Percentiles rank a stretch among this genome's conserved stretches.
These are phyloP conservation scores for Kodamaea restingae DNA, from an alignment of 805 yeast genomes.

Conservation along the genomic window DNA sequence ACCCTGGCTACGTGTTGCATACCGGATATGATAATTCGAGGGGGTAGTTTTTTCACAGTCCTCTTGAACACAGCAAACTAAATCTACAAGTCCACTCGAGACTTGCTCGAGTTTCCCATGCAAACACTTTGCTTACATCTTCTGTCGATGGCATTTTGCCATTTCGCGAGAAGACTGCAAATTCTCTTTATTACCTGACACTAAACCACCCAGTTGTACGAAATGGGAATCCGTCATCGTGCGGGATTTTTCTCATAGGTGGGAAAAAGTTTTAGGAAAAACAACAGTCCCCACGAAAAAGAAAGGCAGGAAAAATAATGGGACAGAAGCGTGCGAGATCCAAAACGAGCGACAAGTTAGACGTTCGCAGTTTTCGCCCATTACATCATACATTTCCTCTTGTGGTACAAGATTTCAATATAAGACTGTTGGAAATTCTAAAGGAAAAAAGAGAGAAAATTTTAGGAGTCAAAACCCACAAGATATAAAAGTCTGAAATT, in stretches of 20 bases:
- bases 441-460: not conserved
- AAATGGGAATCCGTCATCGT: conserved; percentile 3
- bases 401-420: conserved; percentile 3
- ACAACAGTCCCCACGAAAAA: conserved; percentile 1
- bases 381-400: conserved; percentile 7
- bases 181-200: conserved; percentile 5
- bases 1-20: too few relatives aligned
- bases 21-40: too few relatives aligned
- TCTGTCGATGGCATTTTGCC: conserved; percentile 3
- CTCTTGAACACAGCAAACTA: too few relatives aligned
- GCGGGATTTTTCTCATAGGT: conserved; percentile 11
- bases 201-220: conserved; percentile 1
- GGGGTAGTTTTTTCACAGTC: too few relatives aligned
- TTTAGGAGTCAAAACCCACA: conserved; percentile 1
- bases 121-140: too few relatives aligned
- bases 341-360: conserved; percentile 4
- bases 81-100: too few relatives aligned
- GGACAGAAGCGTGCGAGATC: conserved; percentile 4
- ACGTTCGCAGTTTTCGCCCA: not conserved
- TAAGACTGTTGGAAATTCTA: conserved; percentile 1
- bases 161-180: conserved; percentile 6
- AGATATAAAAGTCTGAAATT: conserved; percentile 4
- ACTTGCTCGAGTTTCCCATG: too few relatives aligned
- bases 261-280: conserved; percentile 5
- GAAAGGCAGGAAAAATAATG: conserved; percentile 1